Percentiles rank a stretch among this genome's conserved stretches.
Evolutionary conservation across 108 stramenopile species (phyloP).

Genomic region (Halocafeteria seosinensis): DNA sequence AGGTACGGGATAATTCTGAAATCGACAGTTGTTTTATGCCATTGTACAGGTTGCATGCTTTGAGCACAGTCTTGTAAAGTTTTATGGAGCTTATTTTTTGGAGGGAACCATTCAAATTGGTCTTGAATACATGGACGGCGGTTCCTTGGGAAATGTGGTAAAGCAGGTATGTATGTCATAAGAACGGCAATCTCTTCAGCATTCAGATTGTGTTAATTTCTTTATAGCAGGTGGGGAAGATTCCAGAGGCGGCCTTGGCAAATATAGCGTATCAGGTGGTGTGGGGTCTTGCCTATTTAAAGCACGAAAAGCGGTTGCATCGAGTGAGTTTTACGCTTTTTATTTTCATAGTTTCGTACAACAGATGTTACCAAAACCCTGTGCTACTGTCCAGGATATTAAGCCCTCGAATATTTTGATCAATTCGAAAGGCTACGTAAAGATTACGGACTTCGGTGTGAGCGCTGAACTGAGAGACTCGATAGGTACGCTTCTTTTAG

Average conservation of each 20-base stretch:
- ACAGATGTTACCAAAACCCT: too few relatives aligned
- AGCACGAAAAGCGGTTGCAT: slow-evolving; percentile 21
- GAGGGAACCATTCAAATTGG: slow-evolving; percentile 7
- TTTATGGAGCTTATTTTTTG: not conserved
- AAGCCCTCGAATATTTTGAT: slow-evolving; percentile 25
- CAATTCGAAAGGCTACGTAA: slow-evolving; percentile 17
- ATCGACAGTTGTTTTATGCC: too few relatives aligned
- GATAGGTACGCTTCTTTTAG: too few relatives aligned
- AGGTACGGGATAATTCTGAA: too few relatives aligned
- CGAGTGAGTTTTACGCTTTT: too few relatives aligned
- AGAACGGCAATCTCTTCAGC: too few relatives aligned
- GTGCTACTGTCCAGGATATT: too few relatives aligned
- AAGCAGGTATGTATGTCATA: too few relatives aligned
- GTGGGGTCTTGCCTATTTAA: slow-evolving; percentile 28
- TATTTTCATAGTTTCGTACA: too few relatives aligned
- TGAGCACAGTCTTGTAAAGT: not conserved
- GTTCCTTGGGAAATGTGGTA: slow-evolving; percentile 15
- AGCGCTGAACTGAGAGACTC: slow-evolving; percentile 14
- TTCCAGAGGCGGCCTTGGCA: slow-evolving; percentile 15
- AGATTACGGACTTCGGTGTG: slow-evolving; percentile 41
- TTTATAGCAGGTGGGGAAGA: slow-evolving; percentile 4
- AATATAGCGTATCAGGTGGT: slow-evolving; percentile 18
- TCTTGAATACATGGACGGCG: slow-evolving; percentile 26
- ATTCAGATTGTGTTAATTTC: too few relatives aligned
- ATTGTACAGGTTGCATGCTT: too few relatives aligned